Evolutionary conservation across 345 rosid genomes (phyloP), one percentile per base, ranked within the genome.

Genomic region (Lagerstroemia speciosa): DNA sequence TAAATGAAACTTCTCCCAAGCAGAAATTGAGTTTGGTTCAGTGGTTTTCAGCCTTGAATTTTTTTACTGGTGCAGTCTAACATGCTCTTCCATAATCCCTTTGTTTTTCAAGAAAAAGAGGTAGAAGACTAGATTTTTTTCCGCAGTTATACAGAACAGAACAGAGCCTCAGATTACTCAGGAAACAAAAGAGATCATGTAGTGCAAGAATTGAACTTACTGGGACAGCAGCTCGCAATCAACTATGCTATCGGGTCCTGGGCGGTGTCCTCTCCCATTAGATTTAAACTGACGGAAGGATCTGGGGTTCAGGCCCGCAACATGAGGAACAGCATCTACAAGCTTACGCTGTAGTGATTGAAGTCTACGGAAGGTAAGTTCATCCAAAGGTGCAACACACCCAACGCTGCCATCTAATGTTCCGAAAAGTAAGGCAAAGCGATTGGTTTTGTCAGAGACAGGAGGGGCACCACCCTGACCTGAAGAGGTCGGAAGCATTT

Each of bases 351-450:
- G 99, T 38, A 94, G 81, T 2, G 96, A 89, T 81, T 86, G 97
- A 79, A 94, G 82, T 83, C 97, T 86, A 64, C 96, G 96, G 71
- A 94, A 94, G 19, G 92, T 89, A 69, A 89, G 82, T 77, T 94
- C 97, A 55, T 94, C 97, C 12, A 94, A 93, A 72, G 99, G 96
- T 55, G 99, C 96, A 69, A 91, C 76, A 76, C 97, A 91, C 27
- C 97, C 99, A 68, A 91, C 73, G 80, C 97, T 88, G 38, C 97
- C 99, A 71, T 94, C 99, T 71, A 94, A 78, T 65, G 99, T 94
- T 71, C 90, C 96, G 75, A 91, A 94, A 50, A 94, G 70, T 66
- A 87, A 79, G 48, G 96, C 95, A 80, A 80, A 94, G 31, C 97
- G 97, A 68, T 91, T 94, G 75, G 90, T 91, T 76, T 91, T 91